Evolutionary conservation across 768 basidiomycete species (phyloP).

Genomic region (Boletus rufocinnamomeus): DNA sequence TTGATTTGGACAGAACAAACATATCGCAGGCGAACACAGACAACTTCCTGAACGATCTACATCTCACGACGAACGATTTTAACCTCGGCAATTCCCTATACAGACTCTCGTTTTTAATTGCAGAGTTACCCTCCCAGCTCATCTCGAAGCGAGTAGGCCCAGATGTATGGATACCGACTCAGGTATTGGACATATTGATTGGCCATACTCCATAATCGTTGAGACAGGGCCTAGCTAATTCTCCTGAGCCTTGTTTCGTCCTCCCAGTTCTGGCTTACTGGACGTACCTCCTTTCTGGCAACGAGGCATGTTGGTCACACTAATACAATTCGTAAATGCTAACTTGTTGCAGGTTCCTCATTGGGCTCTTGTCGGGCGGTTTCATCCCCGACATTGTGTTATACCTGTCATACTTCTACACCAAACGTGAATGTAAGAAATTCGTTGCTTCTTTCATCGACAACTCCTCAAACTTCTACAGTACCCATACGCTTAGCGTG

Average conservation of each 20-base stretch:
- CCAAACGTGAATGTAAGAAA: conserved; percentile 2
- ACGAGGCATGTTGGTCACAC: conserved; percentile 39
- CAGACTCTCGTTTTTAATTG: conserved; percentile 10
- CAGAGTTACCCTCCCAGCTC: too few species aligned
- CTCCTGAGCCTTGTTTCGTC: conserved; percentile 58
- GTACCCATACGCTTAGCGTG: conserved; percentile 52
- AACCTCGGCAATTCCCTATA: conserved; percentile 65
- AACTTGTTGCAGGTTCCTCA: conserved; percentile 40
- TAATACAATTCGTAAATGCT: neutral
- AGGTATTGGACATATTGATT: conserved; percentile 26
- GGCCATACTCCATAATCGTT: neutral
- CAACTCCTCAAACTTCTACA: neutral
- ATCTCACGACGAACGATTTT: conserved; percentile 62
- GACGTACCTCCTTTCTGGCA: conserved; percentile 54
- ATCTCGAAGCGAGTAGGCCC: too few species aligned
- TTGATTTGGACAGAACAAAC: conserved; percentile 62
- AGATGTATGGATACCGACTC: too few species aligned
- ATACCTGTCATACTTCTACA: conserved; percentile 5
- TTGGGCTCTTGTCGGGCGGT: conserved; percentile 64
- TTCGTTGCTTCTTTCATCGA: neutral
- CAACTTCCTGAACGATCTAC: conserved; percentile 63
- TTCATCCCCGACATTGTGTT: conserved; percentile 54
- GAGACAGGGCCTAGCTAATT: conserved; percentile 40
- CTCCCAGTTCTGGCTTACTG: conserved; percentile 60
- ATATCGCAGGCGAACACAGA: conserved; percentile 69